Conservation (phyloP, 163 green algal species). For the Scenedesmus sp. region DNA sequence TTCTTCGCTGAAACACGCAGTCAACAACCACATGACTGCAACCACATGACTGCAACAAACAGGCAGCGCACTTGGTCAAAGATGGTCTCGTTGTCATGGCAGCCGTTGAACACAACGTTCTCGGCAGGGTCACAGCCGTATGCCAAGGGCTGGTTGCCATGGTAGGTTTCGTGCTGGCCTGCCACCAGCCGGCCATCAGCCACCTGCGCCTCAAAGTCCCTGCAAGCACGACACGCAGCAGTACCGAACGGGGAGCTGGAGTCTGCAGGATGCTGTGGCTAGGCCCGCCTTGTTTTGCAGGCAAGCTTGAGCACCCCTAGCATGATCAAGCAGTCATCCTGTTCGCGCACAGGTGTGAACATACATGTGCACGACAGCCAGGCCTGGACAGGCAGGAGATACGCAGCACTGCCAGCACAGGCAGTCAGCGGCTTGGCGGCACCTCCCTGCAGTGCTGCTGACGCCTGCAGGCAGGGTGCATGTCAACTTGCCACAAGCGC, state of each 20-base stretch:
- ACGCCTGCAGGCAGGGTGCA: too few species aligned
- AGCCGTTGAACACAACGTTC: slow-evolving; percentile 89
- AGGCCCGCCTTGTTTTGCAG: too few species aligned
- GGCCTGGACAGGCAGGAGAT: too few species aligned
- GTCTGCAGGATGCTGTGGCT: slow-evolving; percentile 1
- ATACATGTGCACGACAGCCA: too few species aligned
- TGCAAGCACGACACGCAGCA: slow-evolving; percentile 6
- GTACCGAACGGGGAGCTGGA: neutral
- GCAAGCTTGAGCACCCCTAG: neutral
- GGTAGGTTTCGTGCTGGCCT: slow-evolving; percentile 66
- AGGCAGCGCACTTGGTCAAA: slow-evolving; percentile 80
- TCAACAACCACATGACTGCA: neutral
- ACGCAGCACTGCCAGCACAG: too few species aligned
- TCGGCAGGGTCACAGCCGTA: slow-evolving; percentile 81
- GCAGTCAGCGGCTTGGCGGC: too few species aligned
- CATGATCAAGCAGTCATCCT: too few species aligned
- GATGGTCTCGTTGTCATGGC: slow-evolving; percentile 94
- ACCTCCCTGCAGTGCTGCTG: too few species aligned
- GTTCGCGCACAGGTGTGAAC: too few species aligned
- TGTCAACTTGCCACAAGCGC: too few species aligned
- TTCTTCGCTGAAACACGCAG: too few species aligned
- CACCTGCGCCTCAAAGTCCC: slow-evolving; percentile 67
- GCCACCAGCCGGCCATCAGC: slow-evolving; percentile 59
- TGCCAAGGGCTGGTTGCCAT: slow-evolving; percentile 64
- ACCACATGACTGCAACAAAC: slow-evolving; percentile 55